These are phyloP conservation scores for Pseudomassariella vexata DNA, from an alignment of 2,329 filamentous ascomycete genomes.

Conservation along the genomic window DNA sequence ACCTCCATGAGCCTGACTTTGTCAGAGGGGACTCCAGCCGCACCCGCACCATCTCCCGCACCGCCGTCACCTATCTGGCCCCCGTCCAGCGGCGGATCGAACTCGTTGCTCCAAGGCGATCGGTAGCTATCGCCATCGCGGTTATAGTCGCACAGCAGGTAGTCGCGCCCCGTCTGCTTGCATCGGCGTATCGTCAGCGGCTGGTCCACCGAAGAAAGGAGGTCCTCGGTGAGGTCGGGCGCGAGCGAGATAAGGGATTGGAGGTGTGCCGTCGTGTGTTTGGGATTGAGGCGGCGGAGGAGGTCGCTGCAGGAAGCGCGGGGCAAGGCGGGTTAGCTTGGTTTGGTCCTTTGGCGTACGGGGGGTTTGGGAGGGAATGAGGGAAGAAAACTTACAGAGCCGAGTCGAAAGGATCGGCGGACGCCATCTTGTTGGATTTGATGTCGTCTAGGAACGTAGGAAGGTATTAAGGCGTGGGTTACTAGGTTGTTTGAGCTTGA, in stretches of 20 bases:
- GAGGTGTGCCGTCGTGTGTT: slow-evolving; percentile 83
- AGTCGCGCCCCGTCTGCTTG: slow-evolving; percentile 84
- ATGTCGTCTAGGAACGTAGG: too few relatives aligned
- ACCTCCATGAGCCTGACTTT: slow-evolving; percentile 90
- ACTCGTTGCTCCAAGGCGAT: slow-evolving; percentile 98
- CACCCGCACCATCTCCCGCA: slow-evolving; percentile 54
- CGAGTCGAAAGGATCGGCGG: slow-evolving; percentile 66
- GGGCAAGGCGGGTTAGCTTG: slow-evolving; percentile 7
- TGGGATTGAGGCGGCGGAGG: slow-evolving; percentile 93
- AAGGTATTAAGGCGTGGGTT: too few relatives aligned
- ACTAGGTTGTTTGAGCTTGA: too few relatives aligned
- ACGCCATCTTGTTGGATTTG: slow-evolving; percentile 35
- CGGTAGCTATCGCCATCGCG: slow-evolving; percentile 97
- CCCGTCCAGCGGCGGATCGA: slow-evolving; percentile 79
- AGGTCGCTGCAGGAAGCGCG: slow-evolving; percentile 74
- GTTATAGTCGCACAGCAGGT: slow-evolving; percentile 99
- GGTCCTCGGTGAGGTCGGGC: slow-evolving; percentile 91
- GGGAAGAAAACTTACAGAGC: slow-evolving; percentile 54
- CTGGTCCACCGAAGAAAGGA: slow-evolving; percentile 95
- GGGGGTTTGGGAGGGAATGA: too few relatives aligned
- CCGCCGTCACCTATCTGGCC: slow-evolving; percentile 46
- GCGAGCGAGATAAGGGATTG: slow-evolving; percentile 82
- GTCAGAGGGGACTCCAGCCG: slow-evolving; percentile 84
- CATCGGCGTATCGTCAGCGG: slow-evolving; percentile 83
- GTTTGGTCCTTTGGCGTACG: too few relatives aligned